Percentiles rank a stretch among this genome's conserved stretches.
Evolutionary conservation across 106 monocot genomes (phyloP).

Genomic region (Xerophyta viscosa): DNA sequence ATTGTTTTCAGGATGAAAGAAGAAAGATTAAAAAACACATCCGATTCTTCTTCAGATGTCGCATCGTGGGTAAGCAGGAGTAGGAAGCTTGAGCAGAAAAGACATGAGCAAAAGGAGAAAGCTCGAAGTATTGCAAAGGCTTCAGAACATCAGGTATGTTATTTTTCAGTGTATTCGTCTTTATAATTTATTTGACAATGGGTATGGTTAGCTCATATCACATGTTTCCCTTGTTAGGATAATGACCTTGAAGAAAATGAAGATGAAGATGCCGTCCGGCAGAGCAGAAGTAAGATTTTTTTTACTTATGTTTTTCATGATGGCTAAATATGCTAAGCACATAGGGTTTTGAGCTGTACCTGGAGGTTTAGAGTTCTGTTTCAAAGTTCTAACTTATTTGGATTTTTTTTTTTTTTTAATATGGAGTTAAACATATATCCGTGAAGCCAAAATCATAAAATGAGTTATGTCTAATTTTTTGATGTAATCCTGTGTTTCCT

Average conservation of each 20-base stretch:
- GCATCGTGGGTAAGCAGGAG: conserved; percentile 74
- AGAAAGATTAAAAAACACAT: conserved; percentile 56
- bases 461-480: too few relatives aligned
- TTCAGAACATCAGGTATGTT: conserved; percentile 68
- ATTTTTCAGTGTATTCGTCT: too few relatives aligned
- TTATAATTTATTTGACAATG: background rate
- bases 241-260: conserved; percentile 57
- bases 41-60: conserved; percentile 54
- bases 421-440: too few relatives aligned
- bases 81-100: conserved; percentile 58
- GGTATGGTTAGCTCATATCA: background rate
- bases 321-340: too few relatives aligned
- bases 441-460: too few relatives aligned
- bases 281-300: conserved; percentile 33
- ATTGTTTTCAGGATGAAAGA: conserved; percentile 40
- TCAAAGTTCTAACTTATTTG: too few relatives aligned
- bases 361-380: too few relatives aligned
- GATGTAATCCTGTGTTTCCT: background rate
- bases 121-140: conserved; percentile 42
- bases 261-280: conserved; percentile 39
- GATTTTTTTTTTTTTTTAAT: too few relatives aligned
- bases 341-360: too few relatives aligned
- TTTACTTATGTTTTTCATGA: too few relatives aligned
- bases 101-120: conserved; percentile 54
- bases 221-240: conserved; percentile 41